Evolutionary conservation across 352 stramenopile species (phyloP), one percentile per base, ranked within the genome.

Genomic region (Pythium utonaiense): DNA sequence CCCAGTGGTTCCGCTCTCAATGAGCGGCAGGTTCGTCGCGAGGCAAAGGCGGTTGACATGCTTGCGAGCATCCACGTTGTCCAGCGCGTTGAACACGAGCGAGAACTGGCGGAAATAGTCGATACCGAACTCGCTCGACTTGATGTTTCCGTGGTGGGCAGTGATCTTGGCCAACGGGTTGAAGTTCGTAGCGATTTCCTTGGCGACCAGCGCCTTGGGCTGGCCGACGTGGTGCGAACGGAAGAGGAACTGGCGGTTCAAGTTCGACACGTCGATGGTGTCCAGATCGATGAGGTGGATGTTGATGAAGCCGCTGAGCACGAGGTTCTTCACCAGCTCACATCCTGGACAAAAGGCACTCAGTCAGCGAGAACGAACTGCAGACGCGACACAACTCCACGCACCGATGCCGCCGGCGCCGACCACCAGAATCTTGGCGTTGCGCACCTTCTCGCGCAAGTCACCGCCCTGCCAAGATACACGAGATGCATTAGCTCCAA

Each of bases 221-320:
- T 98, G 80, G 1, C 97, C 97, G 21, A 99, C 97, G 73, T 99
- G 97, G 25, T 98, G 80, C 49, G 77, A 92, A 16, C 97, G 89
- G 77, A 99, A 99, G 8, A 99, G 80, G 60, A 99, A 99, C 77
- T 99, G 98, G 16, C 98, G 90, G 80, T 99, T 99, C 53, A 99
- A 76, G 77, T 99, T 99, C 21, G 96, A 99, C 58, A 99, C 96
- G 77, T 99, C 97, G 70, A 99, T 99, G 27, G 96, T 99, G 76
- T 99, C 98, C 38, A 99, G 71, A 72, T 99, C 98, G 58, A 99
- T 97, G 10, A 98, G 67, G 44, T 91, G 73, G 67, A 97, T 91
- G 62, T 93, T 59, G 27, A 78, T 73, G 74, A 99, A 99, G 22
- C 97, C 97, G 41, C 79, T 96, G 4, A 99, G 78, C 41, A 98